These are phyloP conservation scores for Solanum bukasovii DNA, from an alignment of 257 asterid genomes.

Conservation along the genomic window DNA sequence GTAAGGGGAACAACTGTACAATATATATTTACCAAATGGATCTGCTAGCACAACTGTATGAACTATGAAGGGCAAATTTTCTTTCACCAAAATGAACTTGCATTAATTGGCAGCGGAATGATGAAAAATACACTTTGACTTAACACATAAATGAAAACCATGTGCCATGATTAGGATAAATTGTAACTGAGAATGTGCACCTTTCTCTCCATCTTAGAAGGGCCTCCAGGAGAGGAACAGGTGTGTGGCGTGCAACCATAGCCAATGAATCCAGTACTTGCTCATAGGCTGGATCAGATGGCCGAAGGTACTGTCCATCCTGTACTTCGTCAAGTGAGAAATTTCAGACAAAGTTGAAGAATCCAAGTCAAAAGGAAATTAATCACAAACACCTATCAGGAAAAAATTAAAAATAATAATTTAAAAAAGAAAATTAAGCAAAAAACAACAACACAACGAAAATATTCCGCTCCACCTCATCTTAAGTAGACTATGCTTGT, in stretches of 20 bases:
- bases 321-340: slow-evolving; percentile 21
- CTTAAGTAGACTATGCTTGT: neutral
- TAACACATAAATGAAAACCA: neutral
- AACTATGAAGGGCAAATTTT: neutral
- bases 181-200: slow-evolving; percentile 20
- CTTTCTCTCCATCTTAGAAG: slow-evolving; percentile 96
- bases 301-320: slow-evolving; percentile 99
- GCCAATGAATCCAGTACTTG: slow-evolving; percentile 98
- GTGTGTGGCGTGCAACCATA: slow-evolving; percentile 98
- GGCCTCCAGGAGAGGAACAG: slow-evolving; percentile 96
- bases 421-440: neutral
- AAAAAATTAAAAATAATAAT: neutral
- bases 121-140: neutral
- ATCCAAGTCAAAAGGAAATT: neutral
- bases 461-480: neutral
- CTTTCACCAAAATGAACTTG: neutral
- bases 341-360: neutral
- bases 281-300: slow-evolving; percentile 98
- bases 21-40: neutral
- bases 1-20: neutral
- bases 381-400: neutral
- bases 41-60: neutral
- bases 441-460: neutral
- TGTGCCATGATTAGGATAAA: neutral
- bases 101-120: neutral